phyloP scores from a whole-genome alignment of 257 asterid genomes.

The Marsdenia floribunda region DNA sequence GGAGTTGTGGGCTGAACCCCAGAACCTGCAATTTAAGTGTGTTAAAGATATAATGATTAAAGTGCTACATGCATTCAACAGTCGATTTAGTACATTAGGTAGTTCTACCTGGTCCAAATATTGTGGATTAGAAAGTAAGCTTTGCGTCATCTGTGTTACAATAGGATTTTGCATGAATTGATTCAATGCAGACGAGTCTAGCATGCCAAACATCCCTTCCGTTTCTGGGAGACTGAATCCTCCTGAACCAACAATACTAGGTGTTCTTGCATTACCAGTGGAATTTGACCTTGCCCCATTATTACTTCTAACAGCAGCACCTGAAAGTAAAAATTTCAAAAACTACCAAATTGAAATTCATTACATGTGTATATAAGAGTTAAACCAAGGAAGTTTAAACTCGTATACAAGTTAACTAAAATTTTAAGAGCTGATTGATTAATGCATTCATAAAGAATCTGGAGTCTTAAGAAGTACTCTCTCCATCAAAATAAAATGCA shows the following conservation, averaged over 20 bases:
- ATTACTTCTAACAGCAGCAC: slow-evolving; percentile 39
- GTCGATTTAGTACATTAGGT: slow-evolving; percentile 6
- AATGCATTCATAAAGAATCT: not conserved
- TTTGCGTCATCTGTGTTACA: slow-evolving; percentile 51
- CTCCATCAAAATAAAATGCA: not conserved
- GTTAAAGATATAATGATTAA: slow-evolving; percentile 8
- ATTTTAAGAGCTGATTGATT: not conserved
- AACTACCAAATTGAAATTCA: not conserved
- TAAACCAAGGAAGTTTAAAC: not conserved
- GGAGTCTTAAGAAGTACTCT: not conserved
- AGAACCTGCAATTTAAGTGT: slow-evolving; percentile 36
- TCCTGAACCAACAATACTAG: slow-evolving; percentile 46
- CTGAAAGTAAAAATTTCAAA: slow-evolving; percentile 8
- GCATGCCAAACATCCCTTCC: slow-evolving; percentile 28
- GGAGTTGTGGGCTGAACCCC: slow-evolving; percentile 39
- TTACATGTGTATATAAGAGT: not conserved
- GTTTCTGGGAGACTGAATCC: slow-evolving; percentile 44
- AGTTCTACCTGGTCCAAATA: slow-evolving; percentile 44
- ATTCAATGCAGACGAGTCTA: slow-evolving; percentile 33
- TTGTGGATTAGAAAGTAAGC: slow-evolving; percentile 51
- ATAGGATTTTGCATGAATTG: slow-evolving; percentile 55
- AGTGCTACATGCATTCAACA: not conserved
- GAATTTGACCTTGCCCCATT: slow-evolving; percentile 38
- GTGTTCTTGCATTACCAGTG: slow-evolving; percentile 33
- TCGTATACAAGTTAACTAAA: not conserved